Conservation (phyloP, 1,284 basidiomycete genomes). For the Hymenochaete sp. region DNA sequence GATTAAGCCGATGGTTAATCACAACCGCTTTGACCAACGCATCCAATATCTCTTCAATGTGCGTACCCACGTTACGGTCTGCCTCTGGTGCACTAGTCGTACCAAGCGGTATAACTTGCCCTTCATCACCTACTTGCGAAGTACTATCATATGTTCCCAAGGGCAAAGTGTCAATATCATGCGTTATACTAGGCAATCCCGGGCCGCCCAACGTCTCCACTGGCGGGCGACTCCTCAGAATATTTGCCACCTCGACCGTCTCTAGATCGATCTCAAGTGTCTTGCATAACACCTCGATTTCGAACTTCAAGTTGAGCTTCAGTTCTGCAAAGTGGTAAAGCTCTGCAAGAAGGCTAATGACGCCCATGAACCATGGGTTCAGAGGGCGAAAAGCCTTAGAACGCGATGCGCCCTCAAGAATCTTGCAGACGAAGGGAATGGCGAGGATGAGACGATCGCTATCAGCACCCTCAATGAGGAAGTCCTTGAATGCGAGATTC, state of each 20-base stretch:
- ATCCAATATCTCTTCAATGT: constrained; percentile 75
- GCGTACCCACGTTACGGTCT: constrained; percentile 55
- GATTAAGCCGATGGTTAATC: constrained; percentile 66
- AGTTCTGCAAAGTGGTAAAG: constrained; percentile 96
- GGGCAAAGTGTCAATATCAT: constrained; percentile 60
- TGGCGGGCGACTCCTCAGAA: constrained; percentile 66
- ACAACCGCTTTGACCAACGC: constrained; percentile 67
- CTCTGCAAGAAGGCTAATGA: constrained; percentile 87
- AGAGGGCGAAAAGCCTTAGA: constrained; percentile 92
- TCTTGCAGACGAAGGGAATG: constrained; percentile 98
- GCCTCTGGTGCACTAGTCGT: constrained; percentile 46
- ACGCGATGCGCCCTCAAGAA: constrained; percentile 83
- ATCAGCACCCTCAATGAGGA: constrained; percentile 93
- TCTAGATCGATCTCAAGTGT: constrained; percentile 84
- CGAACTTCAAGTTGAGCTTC: constrained; percentile 96
- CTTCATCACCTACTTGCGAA: constrained; percentile 42
- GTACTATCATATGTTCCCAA: constrained; percentile 59
- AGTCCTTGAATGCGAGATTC: constrained; percentile 93
- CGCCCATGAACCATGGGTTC: constrained; percentile 98
- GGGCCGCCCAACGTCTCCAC: constrained; percentile 44
- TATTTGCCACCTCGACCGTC: constrained; percentile 75
- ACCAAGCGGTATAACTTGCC: constrained; percentile 52
- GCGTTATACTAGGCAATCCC: constrained; percentile 60
- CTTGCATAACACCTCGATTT: constrained; percentile 97
- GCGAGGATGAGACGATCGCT: constrained; percentile 87